Base-by-base conservation (phyloP, 345 rosid species). In the Eucalyptus cloeziana region DNA sequence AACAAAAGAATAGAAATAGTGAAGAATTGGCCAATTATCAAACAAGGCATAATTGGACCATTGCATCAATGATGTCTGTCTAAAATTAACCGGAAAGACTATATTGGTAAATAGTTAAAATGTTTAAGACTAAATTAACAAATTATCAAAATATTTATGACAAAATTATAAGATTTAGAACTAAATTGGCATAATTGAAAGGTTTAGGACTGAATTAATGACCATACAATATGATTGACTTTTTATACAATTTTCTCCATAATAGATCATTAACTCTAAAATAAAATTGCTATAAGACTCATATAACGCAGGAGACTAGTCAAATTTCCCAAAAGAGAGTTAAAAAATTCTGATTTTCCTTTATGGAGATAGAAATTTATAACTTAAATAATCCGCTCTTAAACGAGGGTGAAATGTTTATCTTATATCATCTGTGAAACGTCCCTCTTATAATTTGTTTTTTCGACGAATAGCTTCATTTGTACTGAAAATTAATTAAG, bases 51-150 rank as follows among this genome's bases (percentile, higher is more conserved):
- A 50, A 52, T 52, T 21, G 58, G 58, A 52, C 56, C 56, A 52
- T 52, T 19, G 22, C 24, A 8, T 52, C 2, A 19, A 0, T 21
- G 5, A 19, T 52, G 25, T 3, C 2, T 21, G 0, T 52, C 13
- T 56, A 24, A 56, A 56, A 24, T 56, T 56, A 24, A 12, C 0
- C 1, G 1, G 13, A 56, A 24, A 22, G 1, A 56, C 62, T 22
- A 56, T 25, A 56, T 24, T 22, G 13, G 13, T 25, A 56, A 24
- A 56, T 24, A 56, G 30, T 56, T 22, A 56, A 56, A 56, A 56
- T 56, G 30, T 56, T 56, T 56, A 56, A 4, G 3, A 24, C 30
- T 56, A 22, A 56, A 22, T 56, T 24, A 25, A 25, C 6, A 22
- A 24, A 56, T 2, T 52, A 56, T 25, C 3, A 56, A 56, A 56